Base-by-base conservation (phyloP, 1,284 basidiomycete genomes). In the Heterobasidion irregulare region DNA sequence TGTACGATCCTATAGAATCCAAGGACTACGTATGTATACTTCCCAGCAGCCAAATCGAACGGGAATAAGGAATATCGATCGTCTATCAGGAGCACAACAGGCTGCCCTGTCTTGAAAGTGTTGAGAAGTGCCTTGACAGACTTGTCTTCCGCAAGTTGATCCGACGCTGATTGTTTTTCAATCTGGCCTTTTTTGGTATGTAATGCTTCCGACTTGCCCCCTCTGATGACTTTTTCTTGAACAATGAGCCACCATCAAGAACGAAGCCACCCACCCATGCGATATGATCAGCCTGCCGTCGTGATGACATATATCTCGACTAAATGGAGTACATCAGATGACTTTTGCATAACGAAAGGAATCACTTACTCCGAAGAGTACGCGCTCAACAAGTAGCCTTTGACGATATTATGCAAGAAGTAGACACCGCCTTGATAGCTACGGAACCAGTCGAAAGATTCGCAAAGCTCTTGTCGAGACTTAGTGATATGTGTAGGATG, bases 381-480 rank as follows among this genome's bases (percentile, higher is more conserved):
- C 8, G 75, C 86, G 35, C 87, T 79, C 33, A 91, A 71, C 33
- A 91, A 75, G 63, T 91, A 91, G 2, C 88, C 88, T 65, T 79
- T 83, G 8, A 78, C 85, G 32, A 78, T 68, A 55, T 80, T 77
- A n/a, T 81, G 72, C 34, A 69, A 67, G 55, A 75, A 79, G 65
- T 91, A 91, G 3, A 91, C 88, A 5, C 88, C 88, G 10, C 86
- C 73, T 67, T 91, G 89, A 63, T 87, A 90, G 59, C 78, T 81
- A 45, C 84, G 76, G 66, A 91, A 91, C 76, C 80, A 84, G 18
- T 82, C 78, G 48, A 84, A 80, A 1, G 83, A 76, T 66, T 91
- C 88, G 68, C 89, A 90, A 2, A 91, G 74, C 68, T 91, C 88
- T 70, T 90, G 88, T 47, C 88, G 80, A 26, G 86, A 84, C 89